A percentile compares a stretch with the other conserved stretches of the same genome.
phyloP scores from a whole-genome alignment of 1,284 basidiomycete species.

The Sporisorium graminicola region DNA sequence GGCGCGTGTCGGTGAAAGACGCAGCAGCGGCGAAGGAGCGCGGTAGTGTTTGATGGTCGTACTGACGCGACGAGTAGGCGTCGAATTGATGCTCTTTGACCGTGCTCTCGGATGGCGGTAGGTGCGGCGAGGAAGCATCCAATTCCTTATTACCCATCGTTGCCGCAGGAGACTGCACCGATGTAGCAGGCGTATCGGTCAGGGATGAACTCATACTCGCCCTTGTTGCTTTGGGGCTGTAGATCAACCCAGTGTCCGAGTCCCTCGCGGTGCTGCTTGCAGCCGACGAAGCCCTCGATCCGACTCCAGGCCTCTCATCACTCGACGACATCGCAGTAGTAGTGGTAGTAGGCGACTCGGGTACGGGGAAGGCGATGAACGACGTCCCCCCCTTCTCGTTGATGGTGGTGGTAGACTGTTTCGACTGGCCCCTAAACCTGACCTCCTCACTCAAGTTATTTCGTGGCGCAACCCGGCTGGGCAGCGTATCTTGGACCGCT shows the following conservation, averaged over 20 bases:
- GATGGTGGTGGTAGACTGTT: neutral
- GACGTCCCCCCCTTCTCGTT: constrained; percentile 6
- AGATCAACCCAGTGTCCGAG: constrained; percentile 1
- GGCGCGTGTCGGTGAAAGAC: neutral
- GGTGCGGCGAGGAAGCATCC: constrained; percentile 4
- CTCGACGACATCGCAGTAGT: too few relatives aligned
- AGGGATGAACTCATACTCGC: neutral
- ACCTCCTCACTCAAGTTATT: constrained; percentile 33
- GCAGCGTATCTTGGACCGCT: too few relatives aligned
- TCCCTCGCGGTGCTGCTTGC: constrained; percentile 21
- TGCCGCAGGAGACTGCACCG: constrained; percentile 14
- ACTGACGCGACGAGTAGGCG: too few relatives aligned
- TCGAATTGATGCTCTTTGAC: constrained; percentile 10
- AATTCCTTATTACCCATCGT: constrained; percentile 5
- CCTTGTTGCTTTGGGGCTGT: neutral
- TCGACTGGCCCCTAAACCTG: constrained; percentile 11
- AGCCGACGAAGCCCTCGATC: constrained; percentile 19
- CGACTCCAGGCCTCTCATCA: neutral
- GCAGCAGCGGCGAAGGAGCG: constrained; percentile 18
- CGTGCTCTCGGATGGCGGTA: constrained; percentile 22
- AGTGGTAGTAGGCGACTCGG: neutral
- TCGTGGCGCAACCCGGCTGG: too few relatives aligned
- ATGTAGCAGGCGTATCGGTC: constrained; percentile 29
- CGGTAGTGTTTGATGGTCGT: constrained; percentile 14
- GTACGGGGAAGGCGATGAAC: constrained; percentile 35